Base-by-base conservation (phyloP, 306 rosid genomes). In the Oemleria cerasiformis region DNA sequence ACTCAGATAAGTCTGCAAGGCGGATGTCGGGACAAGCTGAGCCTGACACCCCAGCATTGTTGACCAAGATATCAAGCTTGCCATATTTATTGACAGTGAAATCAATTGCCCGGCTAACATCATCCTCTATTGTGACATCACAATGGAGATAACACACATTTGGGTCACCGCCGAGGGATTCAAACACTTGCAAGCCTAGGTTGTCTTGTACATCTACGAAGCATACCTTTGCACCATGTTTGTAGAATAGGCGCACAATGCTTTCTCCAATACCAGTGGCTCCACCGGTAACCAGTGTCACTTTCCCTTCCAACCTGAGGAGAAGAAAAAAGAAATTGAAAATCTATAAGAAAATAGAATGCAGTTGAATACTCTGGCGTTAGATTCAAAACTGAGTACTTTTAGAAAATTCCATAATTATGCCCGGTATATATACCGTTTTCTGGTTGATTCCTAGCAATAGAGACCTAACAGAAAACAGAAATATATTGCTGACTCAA, bases 191-290 rank as follows among this genome's bases (percentile, higher is more conserved):
- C 49, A 47, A 73, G 65, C 91, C 97, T 16, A 84, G 84, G 60
- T 77, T 78, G 83, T 90, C 98, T 70, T 90, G 94, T 38, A 90
- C 45, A 55, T 93, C 98, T 17, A 80, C 96, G 30, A 90, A 58
- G 65, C 97, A 90, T 14, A 93, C 79, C 82, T 90, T 90, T 42
- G 98, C 97, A 53, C 97, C 98, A 14, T 93, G 96, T 25, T 10
- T 58, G 40, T 81, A 86, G 79, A 93, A 87, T 39, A 90, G 80
- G 17, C 87, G 90, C 8, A 78, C 86, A 21, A 93, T 87, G 86
- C 92, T 85, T 80, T 88, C 96, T 50, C 98, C 98, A 61, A 93
- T 90, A 48, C 98, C 98, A 21, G 84, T 63, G 59, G 98, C 98
- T 49, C 98, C 97, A 6, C 98, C 97, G 0, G 98, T 90, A 19